Conservation (phyloP, 2,329 filamentous ascomycete genomes). For the Apiospora saccharicola region DNA sequence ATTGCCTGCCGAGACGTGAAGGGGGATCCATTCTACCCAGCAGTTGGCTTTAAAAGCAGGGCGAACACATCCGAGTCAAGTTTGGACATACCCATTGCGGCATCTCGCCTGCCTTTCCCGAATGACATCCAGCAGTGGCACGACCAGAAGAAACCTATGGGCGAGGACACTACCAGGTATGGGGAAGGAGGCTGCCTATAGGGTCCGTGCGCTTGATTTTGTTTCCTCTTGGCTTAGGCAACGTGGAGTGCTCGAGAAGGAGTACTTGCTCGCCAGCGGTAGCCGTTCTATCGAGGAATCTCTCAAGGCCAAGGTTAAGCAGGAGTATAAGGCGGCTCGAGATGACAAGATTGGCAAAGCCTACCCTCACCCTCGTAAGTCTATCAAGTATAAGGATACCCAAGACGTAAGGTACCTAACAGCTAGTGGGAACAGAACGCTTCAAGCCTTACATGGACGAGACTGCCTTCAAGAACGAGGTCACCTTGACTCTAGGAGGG, state of each 20-base stretch:
- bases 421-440: conserved; percentile 51
- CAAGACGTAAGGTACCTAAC: neutral
- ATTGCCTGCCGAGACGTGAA: conserved; percentile 73
- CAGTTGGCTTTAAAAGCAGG: conserved; percentile 70
- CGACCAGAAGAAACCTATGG: too few species aligned
- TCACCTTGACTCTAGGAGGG: conserved; percentile 65
- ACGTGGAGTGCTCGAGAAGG: conserved; percentile 35
- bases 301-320: neutral
- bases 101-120: too few species aligned
- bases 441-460: conserved; percentile 71
- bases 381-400: neutral
- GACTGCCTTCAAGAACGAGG: conserved; percentile 68
- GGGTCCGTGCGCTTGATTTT: too few species aligned
- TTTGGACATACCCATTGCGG: conserved; percentile 78
- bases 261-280: conserved; percentile 52
- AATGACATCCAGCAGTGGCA: too few species aligned
- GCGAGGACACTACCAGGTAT: too few species aligned
- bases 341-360: neutral
- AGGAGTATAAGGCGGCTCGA: neutral
- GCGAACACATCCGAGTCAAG: conserved; percentile 69
- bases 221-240: too few species aligned
- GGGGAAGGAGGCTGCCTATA: too few species aligned
- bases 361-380: neutral
- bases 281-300: neutral
- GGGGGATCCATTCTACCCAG: conserved; percentile 70